These are phyloP conservation scores for Trichoderma polysporum DNA, from an alignment of 2,329 filamentous ascomycete species.

Conservation along the genomic window DNA sequence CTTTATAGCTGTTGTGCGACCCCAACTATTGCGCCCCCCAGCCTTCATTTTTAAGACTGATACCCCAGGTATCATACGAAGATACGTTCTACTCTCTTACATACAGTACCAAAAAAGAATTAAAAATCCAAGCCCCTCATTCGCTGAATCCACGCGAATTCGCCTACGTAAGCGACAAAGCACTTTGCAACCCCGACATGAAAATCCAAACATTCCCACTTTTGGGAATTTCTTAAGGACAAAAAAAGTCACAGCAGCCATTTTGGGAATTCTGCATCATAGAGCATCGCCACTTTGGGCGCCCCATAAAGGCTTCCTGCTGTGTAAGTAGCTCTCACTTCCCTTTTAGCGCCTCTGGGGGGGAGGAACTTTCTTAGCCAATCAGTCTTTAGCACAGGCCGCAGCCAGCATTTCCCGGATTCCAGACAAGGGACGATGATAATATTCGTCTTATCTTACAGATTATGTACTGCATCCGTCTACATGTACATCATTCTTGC, in stretches of 20 bases:
- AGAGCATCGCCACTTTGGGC: not conserved
- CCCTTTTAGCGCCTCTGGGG: not conserved
- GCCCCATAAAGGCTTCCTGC: not conserved
- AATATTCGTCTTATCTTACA: not conserved
- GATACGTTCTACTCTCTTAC: too few relatives aligned
- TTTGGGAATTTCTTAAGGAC: too few relatives aligned
- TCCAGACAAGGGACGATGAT: not conserved
- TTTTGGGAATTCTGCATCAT: not conserved
- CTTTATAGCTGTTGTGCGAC: not conserved
- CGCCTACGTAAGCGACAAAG: too few relatives aligned
- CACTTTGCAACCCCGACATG: too few relatives aligned
- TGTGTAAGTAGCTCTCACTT: not conserved
- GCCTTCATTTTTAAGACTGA: not conserved
- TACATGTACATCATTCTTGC: not conserved
- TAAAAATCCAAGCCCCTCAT: too few relatives aligned
- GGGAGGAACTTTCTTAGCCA: slow-evolving; percentile 16
- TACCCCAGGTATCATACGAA: not conserved
- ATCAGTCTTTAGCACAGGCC: not conserved
- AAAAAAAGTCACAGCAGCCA: not conserved
- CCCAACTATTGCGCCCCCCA: not conserved
- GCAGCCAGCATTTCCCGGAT: not conserved
- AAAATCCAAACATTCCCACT: too few relatives aligned
- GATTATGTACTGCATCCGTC: not conserved
- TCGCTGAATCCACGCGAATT: too few relatives aligned
- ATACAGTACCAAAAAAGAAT: too few relatives aligned